Evolutionary conservation across 805 yeast genomes (phyloP).

Genomic region (Sugiyamaella lignohabitans): DNA sequence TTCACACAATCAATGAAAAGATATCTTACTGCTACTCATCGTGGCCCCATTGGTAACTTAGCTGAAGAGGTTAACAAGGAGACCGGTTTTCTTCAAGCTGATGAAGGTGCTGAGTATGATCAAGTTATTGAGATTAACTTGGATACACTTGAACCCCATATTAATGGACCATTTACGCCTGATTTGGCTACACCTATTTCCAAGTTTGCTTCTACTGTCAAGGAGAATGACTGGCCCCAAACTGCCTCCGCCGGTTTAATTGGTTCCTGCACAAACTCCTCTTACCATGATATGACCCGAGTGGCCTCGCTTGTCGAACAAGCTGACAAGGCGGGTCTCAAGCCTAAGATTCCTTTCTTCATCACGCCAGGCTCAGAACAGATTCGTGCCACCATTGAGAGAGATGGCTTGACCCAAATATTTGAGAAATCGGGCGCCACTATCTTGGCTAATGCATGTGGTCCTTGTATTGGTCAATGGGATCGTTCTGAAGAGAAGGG

Average conservation of each 20-base stretch:
- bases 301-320: constrained; percentile 86
- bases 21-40: constrained; percentile 76
- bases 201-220: constrained; percentile 64
- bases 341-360: constrained; percentile 85
- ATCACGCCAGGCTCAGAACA: constrained; percentile 99
- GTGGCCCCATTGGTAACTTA: constrained; percentile 75
- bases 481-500: constrained; percentile 66
- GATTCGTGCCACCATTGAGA: constrained; percentile 91
- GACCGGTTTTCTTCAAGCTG: constrained; percentile 68
- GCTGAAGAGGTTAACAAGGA: constrained; percentile 56
- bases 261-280: constrained; percentile 98
- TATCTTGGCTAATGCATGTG: constrained; percentile 96
- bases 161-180: constrained; percentile 98
- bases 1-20: constrained; percentile 74
- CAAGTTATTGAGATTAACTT: constrained; percentile 86
- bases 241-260: constrained; percentile 87
- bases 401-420: constrained; percentile 82
- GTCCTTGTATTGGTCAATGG: constrained; percentile 99
- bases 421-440: constrained; percentile 85
- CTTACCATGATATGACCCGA: constrained; percentile 97
- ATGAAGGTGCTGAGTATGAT: constrained; percentile 85
- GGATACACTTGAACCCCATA: constrained; percentile 82
- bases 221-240: constrained; percentile 77
- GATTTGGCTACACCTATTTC: constrained; percentile 93
- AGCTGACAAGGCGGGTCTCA: constrained; percentile 79